Base-by-base conservation (phyloP, 177 flowering plant species). In the Vitis hybrid region DNA sequence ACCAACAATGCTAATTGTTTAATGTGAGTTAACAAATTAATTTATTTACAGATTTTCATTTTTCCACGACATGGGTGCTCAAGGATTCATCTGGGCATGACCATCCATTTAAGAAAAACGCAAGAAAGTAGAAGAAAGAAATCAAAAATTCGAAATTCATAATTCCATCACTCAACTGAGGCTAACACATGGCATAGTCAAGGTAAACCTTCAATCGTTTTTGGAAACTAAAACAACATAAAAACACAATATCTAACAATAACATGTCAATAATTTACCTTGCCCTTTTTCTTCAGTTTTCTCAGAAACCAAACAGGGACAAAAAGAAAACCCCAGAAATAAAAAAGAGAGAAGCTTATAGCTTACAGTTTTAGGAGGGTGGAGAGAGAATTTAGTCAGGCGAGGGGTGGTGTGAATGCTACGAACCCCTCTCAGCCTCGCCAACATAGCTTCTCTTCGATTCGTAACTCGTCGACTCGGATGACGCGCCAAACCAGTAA, bases 321-420 rank as follows among this genome's bases (percentile, higher is more conserved):
- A 56, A n/a, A 14, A 45, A 15, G 3, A 59, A 50, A 52, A 49
- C 1, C 15, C 17, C 11, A 49, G 30, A 55, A 68, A 55, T 15
- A 21, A 54, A 63, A 51, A 26, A 26, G 51, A 67, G 64, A 4
- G 18, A 52, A 19, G 32, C 57, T 13, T 18, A 23, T 51, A 67
- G 57, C 83, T 74, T 77, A 88, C 95, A 63, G 21, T 64, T 62
- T 83, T 84, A 50, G 97, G 91, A n/a, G 84, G 77, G 8, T 74
- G 80, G 21, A 88, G 91, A 64, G 86, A 58, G 71, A 89, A 80
- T 75, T 72, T 83, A 59, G 86, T 83, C 74, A 89, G 88, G 34
- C 89, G 85, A 9, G 92, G 89, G 13, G 77, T 56, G 7, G 85
- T 73, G 51, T 84, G 84, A 50, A 87, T 48, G 67, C 74, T 71